phyloP scores from a whole-genome alignment of 768 basidiomycete species.

The Tricholoma terreum region DNA sequence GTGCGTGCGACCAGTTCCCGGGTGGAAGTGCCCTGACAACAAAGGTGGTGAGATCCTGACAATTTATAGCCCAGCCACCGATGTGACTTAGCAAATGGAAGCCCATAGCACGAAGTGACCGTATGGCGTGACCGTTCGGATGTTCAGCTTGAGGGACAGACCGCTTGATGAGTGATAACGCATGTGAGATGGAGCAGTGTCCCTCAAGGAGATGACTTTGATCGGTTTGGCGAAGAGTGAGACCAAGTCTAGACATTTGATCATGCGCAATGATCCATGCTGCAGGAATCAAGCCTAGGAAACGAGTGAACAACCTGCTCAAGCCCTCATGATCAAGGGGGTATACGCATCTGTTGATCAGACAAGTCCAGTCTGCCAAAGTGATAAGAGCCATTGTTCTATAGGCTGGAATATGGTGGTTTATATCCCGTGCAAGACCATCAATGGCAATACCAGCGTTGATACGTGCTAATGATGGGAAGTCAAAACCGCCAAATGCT shows the following conservation, averaged over 20 bases:
- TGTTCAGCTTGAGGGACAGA: background rate
- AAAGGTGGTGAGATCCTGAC: background rate
- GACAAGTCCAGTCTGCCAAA: conserved; percentile 17
- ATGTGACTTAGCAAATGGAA: background rate
- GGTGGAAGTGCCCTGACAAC: background rate
- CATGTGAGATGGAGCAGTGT: conserved; percentile 12
- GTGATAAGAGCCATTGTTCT: conserved; percentile 14
- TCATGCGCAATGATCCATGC: conserved; percentile 16
- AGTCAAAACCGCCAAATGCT: conserved; percentile 15
- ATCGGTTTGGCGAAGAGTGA: conserved; percentile 5
- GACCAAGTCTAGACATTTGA: background rate
- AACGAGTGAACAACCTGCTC: background rate
- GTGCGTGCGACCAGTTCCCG: background rate
- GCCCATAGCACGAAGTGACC: background rate
- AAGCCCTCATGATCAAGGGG: conserved; percentile 5
- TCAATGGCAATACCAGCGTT: conserved; percentile 13
- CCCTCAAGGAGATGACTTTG: too few relatives aligned
- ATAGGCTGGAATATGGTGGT: conserved; percentile 17
- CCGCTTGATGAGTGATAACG: conserved; percentile 2
- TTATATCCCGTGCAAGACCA: too few relatives aligned
- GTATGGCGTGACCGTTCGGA: background rate
- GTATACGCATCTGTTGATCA: too few relatives aligned
- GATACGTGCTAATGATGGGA: conserved; percentile 18
- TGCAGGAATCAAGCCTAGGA: conserved; percentile 1
- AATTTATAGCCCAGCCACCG: background rate